These are phyloP conservation scores for Marvania coccoides DNA, from an alignment of 139 green algal genomes.

Conservation along the genomic window DNA sequence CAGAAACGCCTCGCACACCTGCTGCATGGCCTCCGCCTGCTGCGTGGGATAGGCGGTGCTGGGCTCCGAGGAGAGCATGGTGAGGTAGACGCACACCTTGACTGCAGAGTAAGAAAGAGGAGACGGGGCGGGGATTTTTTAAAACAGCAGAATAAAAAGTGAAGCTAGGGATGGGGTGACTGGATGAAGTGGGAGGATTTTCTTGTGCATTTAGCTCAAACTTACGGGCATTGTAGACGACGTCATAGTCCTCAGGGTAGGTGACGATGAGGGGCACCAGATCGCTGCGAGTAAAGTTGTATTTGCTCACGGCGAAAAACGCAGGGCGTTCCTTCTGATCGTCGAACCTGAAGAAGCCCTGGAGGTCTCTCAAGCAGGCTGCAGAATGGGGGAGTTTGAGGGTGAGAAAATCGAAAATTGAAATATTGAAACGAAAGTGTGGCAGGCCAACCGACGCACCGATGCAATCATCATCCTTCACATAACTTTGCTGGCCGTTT, in stretches of 20 bases:
- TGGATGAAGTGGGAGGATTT: too few relatives aligned
- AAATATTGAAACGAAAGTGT: not conserved
- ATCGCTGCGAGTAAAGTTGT: conserved; percentile 55
- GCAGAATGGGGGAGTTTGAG: conserved; percentile 3
- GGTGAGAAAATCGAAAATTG: not conserved
- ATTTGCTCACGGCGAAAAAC: conserved; percentile 69
- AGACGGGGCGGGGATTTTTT: not conserved
- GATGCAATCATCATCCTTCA: conserved; percentile 65
- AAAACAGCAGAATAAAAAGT: too few relatives aligned
- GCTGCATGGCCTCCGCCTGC: conserved; percentile 43
- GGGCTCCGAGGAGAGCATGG: conserved; percentile 61
- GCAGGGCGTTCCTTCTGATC: conserved; percentile 57
- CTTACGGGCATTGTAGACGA: conserved; percentile 71
- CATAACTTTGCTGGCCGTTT: conserved; percentile 33
- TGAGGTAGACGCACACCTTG: conserved; percentile 88
- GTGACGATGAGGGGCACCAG: conserved; percentile 77
- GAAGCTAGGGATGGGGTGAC: too few relatives aligned
- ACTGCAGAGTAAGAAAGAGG: conserved; percentile 48
- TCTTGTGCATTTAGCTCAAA: too few relatives aligned
- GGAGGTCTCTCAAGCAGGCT: conserved; percentile 83
- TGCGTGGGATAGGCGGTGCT: conserved; percentile 19
- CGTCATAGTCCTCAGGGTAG: conserved; percentile 64
- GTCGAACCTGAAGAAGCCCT: conserved; percentile 82
- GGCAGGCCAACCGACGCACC: conserved; percentile 24
- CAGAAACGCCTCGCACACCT: conserved; percentile 61